Percentiles rank a stretch among this genome's conserved stretches.
These are phyloP conservation scores for Corymbia maculata DNA, from an alignment of 345 rosid species.

Conservation along the genomic window DNA sequence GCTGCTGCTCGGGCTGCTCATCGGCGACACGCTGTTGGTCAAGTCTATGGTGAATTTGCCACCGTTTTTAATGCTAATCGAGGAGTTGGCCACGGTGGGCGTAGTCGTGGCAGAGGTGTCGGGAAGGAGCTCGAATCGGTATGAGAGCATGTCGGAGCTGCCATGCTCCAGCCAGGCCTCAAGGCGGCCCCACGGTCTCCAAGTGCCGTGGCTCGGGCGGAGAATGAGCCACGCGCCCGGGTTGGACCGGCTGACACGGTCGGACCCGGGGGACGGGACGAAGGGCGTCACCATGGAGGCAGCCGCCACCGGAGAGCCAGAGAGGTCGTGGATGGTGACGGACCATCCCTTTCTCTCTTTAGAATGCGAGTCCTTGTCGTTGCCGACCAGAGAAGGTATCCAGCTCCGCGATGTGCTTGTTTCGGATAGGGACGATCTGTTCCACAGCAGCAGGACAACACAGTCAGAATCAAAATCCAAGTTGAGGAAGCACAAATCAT, in stretches of 20 bases:
- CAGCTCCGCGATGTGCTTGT: conserved; percentile 30
- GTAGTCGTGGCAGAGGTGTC: conserved; percentile 30
- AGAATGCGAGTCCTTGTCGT: conserved; percentile 37
- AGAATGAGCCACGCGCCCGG: conserved; percentile 96
- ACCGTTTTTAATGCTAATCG: conserved; percentile 49
- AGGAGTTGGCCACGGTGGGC: conserved; percentile 29
- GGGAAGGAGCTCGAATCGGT: conserved; percentile 72
- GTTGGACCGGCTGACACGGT: conserved; percentile 70
- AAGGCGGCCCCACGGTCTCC: conserved; percentile 96
- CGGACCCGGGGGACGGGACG: conserved; percentile 82
- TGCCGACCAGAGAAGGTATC: conserved; percentile 28
- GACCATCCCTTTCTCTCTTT: conserved; percentile 97
- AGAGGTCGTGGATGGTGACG: conserved; percentile 81
- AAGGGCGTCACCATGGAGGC: conserved; percentile 99
- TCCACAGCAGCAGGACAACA: background rate
- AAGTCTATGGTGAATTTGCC: conserved; percentile 75
- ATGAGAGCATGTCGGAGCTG: conserved; percentile 48
- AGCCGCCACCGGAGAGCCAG: conserved; percentile 95
- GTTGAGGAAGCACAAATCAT: background rate
- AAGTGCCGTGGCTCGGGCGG: conserved; percentile 65
- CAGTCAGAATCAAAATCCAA: background rate
- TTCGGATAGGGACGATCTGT: conserved; percentile 53
- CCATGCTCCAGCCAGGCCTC: conserved; percentile 83
- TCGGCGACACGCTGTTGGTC: conserved; percentile 49
- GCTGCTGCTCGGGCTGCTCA: conserved; percentile 70